phyloP scores from a whole-genome alignment of 1,284 basidiomycete genomes.

The Moesziomyces sp. region DNA sequence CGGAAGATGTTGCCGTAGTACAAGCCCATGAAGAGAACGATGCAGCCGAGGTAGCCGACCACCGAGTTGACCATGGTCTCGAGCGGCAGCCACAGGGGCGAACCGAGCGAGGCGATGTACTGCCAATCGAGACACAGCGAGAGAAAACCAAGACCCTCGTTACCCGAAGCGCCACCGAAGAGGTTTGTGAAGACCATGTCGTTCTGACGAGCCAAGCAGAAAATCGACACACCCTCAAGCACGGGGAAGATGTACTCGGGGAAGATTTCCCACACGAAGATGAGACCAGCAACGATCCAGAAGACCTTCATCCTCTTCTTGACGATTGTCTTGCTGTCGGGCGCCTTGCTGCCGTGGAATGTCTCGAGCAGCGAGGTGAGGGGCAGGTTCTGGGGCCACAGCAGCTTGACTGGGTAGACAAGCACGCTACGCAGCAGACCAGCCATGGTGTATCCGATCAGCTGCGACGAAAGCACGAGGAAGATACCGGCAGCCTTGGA shows the following conservation, averaged over 20 bases:
- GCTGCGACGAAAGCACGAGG: slow-evolving; percentile 76
- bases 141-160: slow-evolving; percentile 41
- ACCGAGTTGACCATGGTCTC: slow-evolving; percentile 34
- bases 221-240: slow-evolving; percentile 62
- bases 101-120: slow-evolving; percentile 34
- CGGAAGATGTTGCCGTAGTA: slow-evolving; percentile 42
- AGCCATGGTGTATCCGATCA: slow-evolving; percentile 76
- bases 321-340: slow-evolving; percentile 68
- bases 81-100: slow-evolving; percentile 33
- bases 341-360: slow-evolving; percentile 47
- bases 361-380: slow-evolving; percentile 55
- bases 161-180: slow-evolving; percentile 40
- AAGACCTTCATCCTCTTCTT: slow-evolving; percentile 74
- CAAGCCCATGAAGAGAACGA: slow-evolving; percentile 32
- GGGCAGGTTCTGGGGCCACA: slow-evolving; percentile 56
- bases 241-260: slow-evolving; percentile 71
- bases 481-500: slow-evolving; percentile 68
- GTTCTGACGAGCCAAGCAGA: slow-evolving; percentile 69
- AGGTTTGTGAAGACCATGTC: slow-evolving; percentile 36
- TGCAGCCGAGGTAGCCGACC: slow-evolving; percentile 30
- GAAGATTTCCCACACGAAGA: slow-evolving; percentile 63
- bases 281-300: slow-evolving; percentile 70
- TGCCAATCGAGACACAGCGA: slow-evolving; percentile 42
- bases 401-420: slow-evolving; percentile 65
- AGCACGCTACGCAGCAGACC: slow-evolving; percentile 32